A percentile compares a stretch with the other conserved stretches of the same genome.
These are phyloP conservation scores for Citrullus colocynthis DNA, from an alignment of 306 rosid genomes.

Conservation along the genomic window DNA sequence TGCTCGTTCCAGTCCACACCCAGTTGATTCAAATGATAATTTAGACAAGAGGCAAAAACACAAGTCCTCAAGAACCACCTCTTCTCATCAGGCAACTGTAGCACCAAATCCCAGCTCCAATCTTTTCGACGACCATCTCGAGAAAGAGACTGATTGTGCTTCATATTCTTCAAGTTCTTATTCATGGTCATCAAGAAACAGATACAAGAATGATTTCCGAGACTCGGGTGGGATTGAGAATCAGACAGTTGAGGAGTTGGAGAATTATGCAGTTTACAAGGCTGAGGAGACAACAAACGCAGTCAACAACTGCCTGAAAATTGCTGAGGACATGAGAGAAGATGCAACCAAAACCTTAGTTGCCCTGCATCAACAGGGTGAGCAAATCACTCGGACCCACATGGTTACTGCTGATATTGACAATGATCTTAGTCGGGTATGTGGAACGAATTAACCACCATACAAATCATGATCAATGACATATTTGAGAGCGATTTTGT, in stretches of 20 bases:
- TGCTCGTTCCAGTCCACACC: background rate
- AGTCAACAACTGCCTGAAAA: slow-evolving; percentile 66
- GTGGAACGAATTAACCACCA: background rate
- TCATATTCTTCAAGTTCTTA: slow-evolving; percentile 20
- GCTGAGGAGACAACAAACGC: slow-evolving; percentile 79
- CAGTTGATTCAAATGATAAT: background rate
- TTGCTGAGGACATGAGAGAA: slow-evolving; percentile 88
- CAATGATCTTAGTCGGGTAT: slow-evolving; percentile 86
- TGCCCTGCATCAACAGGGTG: slow-evolving; percentile 81
- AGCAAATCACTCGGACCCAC: slow-evolving; percentile 85
- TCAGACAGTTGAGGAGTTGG: slow-evolving; percentile 84
- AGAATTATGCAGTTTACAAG: slow-evolving; percentile 70
- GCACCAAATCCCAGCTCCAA: slow-evolving; percentile 36
- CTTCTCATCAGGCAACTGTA: slow-evolving; percentile 14
- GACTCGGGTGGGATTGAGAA: slow-evolving; percentile 77
- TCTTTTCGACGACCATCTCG: slow-evolving; percentile 52
- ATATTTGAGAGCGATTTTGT: background rate
- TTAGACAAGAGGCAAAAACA: background rate
- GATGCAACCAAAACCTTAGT: slow-evolving; percentile 78
- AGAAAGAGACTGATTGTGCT: slow-evolving; percentile 20
- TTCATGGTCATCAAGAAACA: slow-evolving; percentile 35
- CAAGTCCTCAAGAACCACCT: background rate
- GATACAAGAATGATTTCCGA: slow-evolving; percentile 55
- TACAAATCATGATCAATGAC: background rate
- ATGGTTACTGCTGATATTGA: slow-evolving; percentile 77